phyloP scores from a whole-genome alignment of 768 basidiomycete genomes.

The Mycena pura region DNA sequence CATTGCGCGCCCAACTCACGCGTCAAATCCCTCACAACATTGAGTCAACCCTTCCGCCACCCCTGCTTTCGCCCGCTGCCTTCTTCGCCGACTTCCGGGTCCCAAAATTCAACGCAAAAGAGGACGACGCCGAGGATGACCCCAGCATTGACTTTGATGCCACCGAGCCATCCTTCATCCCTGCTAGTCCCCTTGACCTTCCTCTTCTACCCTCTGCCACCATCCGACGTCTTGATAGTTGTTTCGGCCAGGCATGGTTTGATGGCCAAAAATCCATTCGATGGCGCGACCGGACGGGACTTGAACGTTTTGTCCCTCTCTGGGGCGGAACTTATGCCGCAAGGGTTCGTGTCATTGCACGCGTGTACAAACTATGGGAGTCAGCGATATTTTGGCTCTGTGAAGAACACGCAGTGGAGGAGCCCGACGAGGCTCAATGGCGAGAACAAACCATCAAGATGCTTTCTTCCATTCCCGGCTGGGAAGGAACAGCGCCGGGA shows the following conservation, averaged over 20 bases:
- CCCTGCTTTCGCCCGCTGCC: neutral
- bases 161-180: neutral
- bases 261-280: neutral
- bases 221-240: neutral
- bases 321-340: neutral
- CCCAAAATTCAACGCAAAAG: neutral
- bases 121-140: neutral
- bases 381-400: neutral
- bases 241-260: neutral
- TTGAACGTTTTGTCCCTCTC: neutral
- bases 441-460: neutral
- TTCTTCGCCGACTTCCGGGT: neutral
- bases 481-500: neutral
- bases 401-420: neutral
- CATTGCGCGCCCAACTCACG: too few species aligned
- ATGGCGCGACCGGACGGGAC: neutral
- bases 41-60: too few species aligned
- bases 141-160: neutral
- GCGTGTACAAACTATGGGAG: neutral
- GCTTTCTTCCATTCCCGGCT: neutral
- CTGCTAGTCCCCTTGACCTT: neutral
- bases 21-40: too few species aligned
- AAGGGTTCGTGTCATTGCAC: neutral
- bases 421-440: neutral
- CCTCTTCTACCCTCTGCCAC: neutral